A percentile compares a stretch with the other conserved stretches of the same genome.
phyloP scores from a whole-genome alignment of 805 yeast genomes.

The Jamesozyma spencerorum region DNA sequence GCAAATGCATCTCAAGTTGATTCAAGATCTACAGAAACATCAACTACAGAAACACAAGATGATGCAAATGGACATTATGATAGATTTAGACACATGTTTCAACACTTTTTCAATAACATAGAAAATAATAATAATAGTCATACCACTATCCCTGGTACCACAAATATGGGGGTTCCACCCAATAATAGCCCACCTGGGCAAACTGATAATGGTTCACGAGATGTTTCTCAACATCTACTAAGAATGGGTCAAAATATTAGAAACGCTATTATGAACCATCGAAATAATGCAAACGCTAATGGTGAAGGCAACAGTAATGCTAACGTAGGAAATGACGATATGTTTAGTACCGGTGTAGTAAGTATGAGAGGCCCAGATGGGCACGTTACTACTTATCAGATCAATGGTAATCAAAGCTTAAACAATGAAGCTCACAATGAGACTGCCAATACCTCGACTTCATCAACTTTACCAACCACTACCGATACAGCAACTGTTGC shows the following conservation, averaged over 20 bases:
- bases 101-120: constrained; percentile 14
- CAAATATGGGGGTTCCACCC: neutral
- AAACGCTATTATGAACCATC: neutral
- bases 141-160: neutral
- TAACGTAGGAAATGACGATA: neutral
- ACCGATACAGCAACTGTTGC: neutral
- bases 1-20: neutral
- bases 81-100: constrained; percentile 18
- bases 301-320: too few species aligned
- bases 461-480: neutral
- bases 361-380: constrained; percentile 26
- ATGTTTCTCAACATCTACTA: neutral
- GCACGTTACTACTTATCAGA: constrained; percentile 18
- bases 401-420: constrained; percentile 5
- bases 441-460: neutral
- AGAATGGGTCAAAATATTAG: constrained; percentile 1
- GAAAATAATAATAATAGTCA: constrained; percentile 1
- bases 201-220: neutral
- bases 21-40: neutral
- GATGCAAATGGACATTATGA: constrained; percentile 12
- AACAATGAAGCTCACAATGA: too few species aligned
- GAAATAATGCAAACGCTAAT: neutral
- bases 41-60: neutral
- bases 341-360: constrained; percentile 28
- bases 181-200: neutral